A percentile compares a stretch with the other conserved stretches of the same genome.
Evolutionary conservation across 2,329 filamentous ascomycete species (phyloP).

Genomic region (Fusarium tricinctum): DNA sequence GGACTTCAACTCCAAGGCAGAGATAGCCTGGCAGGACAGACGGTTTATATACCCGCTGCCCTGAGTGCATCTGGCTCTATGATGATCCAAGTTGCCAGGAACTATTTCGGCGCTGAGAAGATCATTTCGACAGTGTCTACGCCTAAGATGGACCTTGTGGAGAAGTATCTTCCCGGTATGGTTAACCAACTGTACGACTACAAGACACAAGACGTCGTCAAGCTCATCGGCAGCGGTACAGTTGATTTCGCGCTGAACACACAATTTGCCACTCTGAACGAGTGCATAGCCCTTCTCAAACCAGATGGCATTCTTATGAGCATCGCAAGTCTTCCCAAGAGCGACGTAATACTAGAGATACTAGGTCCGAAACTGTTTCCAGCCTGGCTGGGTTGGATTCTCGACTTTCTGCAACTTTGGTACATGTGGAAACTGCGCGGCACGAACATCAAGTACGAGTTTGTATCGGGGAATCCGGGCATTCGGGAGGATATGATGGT

Average conservation of each 20-base stretch:
- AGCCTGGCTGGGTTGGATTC: conserved; percentile 56
- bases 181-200: conserved; percentile 69
- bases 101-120: conserved; percentile 61
- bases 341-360: conserved; percentile 49
- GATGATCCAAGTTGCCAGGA: conserved; percentile 65
- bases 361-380: conserved; percentile 53
- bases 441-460: conserved; percentile 60
- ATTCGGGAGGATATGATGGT: conserved; percentile 59
- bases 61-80: conserved; percentile 63
- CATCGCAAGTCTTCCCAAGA: conserved; percentile 57
- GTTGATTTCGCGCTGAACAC: conserved; percentile 68
- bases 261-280: conserved; percentile 55
- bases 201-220: conserved; percentile 56
- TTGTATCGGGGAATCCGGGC: conserved; percentile 61
- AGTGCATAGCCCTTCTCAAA: conserved; percentile 58
- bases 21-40: conserved; percentile 62
- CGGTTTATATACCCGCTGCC: conserved; percentile 65
- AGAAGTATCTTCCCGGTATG: conserved; percentile 57
- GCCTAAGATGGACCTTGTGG: conserved; percentile 62
- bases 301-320: conserved; percentile 58
- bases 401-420: conserved; percentile 56
- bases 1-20: conserved; percentile 56
- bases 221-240: conserved; percentile 56
- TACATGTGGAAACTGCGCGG: conserved; percentile 60
- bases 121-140: conserved; percentile 68